Base-by-base conservation (phyloP, 2,329 filamentous ascomycete species). In the Raffaelea arxii region DNA sequence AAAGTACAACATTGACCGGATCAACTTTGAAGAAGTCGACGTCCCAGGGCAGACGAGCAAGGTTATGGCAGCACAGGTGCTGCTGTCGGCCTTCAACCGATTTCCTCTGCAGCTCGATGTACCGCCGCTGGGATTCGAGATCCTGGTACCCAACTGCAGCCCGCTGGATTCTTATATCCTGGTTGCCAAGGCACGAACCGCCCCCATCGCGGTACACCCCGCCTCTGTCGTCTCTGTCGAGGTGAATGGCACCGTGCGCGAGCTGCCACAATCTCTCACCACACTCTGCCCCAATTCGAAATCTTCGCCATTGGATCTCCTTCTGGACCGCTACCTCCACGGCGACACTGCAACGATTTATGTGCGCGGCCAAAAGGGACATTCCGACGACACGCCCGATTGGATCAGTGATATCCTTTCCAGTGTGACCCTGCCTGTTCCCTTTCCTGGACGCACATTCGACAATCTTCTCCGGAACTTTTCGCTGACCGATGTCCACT, bases 391-490 rank as follows among this genome's bases (percentile, higher is more conserved):
- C 27, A 86, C 88, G 0, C 92, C 92, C 1, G 70, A 72, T 40
- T 98, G 92, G 92, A 75, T 96, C 41, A 76, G 77, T 14, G 80
- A 90, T 44, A 73, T 98, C 21, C 69, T 97, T 32, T 80, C 82
- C 40, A 88, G 85, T 54, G 77, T 97, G 44, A 90, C 83, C 0
- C 73, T 97, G 1, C 89, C 90, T 3, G 70, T 97, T 6, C 84
- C 88, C 6, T 85, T 97, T 51, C 86, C 88, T 0, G 88, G 88
- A 5, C 79, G 82, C 49, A 82, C 82, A 0, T 82, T 96, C 56
- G 88, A 89, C 53, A 81, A 85, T 53, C 68, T 95, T 16, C 84
- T 98, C 59, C 84, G 82, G 55, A 91, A 92, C 55, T 96, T 97
- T 60, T 85, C 88, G 21, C 69, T 97, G 53, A 79, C 81, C 2